Percentiles rank a stretch among this genome's conserved stretches.
Conservation (phyloP, 306 rosid genomes). For the Malus sylvestris region DNA sequence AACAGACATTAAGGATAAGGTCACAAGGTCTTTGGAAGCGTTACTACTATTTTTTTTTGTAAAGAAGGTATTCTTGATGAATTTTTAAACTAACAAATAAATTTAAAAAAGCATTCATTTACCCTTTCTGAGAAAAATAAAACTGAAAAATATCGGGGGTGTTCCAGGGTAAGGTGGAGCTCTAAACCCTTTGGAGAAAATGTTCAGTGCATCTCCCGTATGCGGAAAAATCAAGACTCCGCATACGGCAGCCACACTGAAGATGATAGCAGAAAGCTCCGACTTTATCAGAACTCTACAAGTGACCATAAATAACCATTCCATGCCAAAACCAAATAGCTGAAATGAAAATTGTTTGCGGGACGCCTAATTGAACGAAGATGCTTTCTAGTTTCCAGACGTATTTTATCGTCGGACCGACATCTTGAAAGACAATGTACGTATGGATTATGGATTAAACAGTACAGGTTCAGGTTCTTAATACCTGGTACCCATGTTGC, state of each 20-base stretch:
- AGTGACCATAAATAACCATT: background rate
- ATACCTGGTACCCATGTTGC: conserved; percentile 8
- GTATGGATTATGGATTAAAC: background rate
- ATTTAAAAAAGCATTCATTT: no score
- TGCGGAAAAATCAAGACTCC: background rate
- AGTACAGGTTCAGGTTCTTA: conserved; percentile 14
- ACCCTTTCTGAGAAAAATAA: no score
- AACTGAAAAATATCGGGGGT: background rate
- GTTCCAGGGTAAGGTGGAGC: background rate
- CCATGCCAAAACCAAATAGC: background rate
- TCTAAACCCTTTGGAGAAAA: background rate
- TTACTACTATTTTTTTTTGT: background rate
- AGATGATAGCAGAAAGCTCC: background rate
- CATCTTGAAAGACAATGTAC: background rate
- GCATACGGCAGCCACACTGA: background rate
- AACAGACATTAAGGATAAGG: no score
- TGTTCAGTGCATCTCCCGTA: background rate
- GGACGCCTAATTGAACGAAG: background rate
- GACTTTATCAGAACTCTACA: background rate
- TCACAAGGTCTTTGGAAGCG: background rate
- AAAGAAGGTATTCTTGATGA: no score
- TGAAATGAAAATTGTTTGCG: background rate
- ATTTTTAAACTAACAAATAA: no score
- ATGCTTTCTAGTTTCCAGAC: background rate
- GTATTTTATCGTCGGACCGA: background rate